Base-by-base conservation (phyloP, 805 yeast species). In the Pichia paraexigua region DNA sequence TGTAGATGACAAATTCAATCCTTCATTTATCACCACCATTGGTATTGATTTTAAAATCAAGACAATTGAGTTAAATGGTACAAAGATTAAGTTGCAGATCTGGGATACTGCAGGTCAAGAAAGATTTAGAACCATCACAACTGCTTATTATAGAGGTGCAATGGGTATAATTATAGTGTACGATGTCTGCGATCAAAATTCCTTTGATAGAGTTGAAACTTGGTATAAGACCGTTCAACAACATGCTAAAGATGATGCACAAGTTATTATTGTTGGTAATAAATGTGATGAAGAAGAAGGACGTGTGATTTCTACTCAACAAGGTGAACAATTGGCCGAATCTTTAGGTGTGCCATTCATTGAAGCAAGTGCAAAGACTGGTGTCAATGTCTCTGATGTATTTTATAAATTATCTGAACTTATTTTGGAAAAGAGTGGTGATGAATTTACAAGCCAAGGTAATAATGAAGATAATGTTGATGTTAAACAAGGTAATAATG, bases 61-160 rank as follows among this genome's bases (percentile, higher is more conserved):
- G 71, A 91, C 97, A 28, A 87, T 91, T 60, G 97, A 92, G 61
- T 78, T 91, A 58, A 92, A 92, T 57, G 97, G 96, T 49, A 87
- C 87, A 71, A 85, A 85, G 58, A 87, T 94, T 70, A 94, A 94
- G 72, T 78, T 92, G 66, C 99, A 94, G 70, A 87, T 92, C 43
- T 86, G 97, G 97, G 97, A 90, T 67, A 90, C 97, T 41, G 97
- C 97, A 1, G 97, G 97, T n/a, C 97, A 90, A 72, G 97, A 90
- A 68, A 77, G 97, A 64, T 90, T 90, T 73, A 80, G 96, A 72
- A 88, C 96, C 42, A 90, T 90, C 71, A 91, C 94, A 46, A 85
- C 94, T n/a, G 92, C 95, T 1, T 87, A 87, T 70, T 87, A 87
- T 70, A 80, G 95, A 69, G 95, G 95, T 52, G 94, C 95, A 52